These are phyloP conservation scores for Xenoacremonium recifei DNA, from an alignment of 2,329 filamentous ascomycete genomes.

Conservation along the genomic window DNA sequence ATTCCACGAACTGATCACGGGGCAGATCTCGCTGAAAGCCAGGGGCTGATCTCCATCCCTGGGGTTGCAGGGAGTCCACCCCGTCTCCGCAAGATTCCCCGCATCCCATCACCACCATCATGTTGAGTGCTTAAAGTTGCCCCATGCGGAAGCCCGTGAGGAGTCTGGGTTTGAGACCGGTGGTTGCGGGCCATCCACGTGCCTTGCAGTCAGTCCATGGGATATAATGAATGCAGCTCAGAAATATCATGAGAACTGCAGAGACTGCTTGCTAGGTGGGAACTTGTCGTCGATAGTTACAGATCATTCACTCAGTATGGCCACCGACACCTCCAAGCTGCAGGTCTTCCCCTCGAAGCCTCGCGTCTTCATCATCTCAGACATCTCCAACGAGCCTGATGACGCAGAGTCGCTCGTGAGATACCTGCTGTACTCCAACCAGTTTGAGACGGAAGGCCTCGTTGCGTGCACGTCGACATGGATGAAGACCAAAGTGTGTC, in stretches of 20 bases:
- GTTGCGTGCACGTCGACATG: slow-evolving; percentile 46
- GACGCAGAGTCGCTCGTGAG: slow-evolving; percentile 44
- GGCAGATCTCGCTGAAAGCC: too few relatives aligned
- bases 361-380: slow-evolving; percentile 39
- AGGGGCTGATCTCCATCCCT: too few relatives aligned
- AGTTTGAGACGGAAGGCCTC: slow-evolving; percentile 45
- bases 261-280: too few relatives aligned
- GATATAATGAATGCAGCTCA: slow-evolving; percentile 17
- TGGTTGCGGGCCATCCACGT: background rate
- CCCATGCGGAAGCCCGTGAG: slow-evolving; percentile 2
- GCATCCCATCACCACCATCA: too few relatives aligned
- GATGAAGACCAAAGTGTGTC: slow-evolving; percentile 39
- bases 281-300: too few relatives aligned
- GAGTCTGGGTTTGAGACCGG: background rate
- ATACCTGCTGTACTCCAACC: slow-evolving; percentile 44
- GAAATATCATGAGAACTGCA: slow-evolving; percentile 8
- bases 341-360: slow-evolving; percentile 27
- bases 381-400: slow-evolving; percentile 47
- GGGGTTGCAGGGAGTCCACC: too few relatives aligned
- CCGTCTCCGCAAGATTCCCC: too few relatives aligned
- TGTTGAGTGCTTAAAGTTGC: slow-evolving; percentile 9
- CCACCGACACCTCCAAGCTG: slow-evolving; percentile 12
- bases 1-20: slow-evolving; percentile 6
- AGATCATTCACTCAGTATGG: slow-evolving; percentile 7
- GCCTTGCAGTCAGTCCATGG: background rate